These are phyloP conservation scores for Gaultheria prostrata DNA, from an alignment of 148 eudicot species.

Conservation along the genomic window DNA sequence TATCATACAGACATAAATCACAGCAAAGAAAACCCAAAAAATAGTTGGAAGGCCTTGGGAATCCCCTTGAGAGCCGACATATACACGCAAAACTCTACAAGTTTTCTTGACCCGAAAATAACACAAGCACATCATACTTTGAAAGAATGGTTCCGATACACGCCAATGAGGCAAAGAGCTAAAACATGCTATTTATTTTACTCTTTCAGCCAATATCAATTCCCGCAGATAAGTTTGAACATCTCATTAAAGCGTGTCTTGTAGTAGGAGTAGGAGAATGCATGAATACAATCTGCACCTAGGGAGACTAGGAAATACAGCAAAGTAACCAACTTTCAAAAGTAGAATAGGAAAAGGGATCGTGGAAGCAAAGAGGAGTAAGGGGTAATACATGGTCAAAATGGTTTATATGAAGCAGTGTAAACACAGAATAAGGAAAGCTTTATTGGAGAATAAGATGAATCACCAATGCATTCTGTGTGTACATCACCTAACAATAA, in stretches of 20 bases:
- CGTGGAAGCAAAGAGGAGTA: not conserved
- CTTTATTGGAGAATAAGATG: slow-evolving; percentile 4
- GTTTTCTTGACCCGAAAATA: not conserved
- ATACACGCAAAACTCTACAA: not conserved
- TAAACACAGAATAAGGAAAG: not conserved
- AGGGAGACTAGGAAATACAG: not conserved
- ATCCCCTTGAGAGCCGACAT: not conserved
- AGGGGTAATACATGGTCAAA: not conserved
- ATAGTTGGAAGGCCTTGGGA: not conserved
- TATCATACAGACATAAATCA: not conserved
- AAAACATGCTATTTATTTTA: not conserved
- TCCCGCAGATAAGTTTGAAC: not conserved
- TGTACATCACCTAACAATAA: not conserved
- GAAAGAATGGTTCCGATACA: not conserved
- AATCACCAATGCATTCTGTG: not conserved
- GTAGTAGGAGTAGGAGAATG: not conserved
- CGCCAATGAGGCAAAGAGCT: not conserved
- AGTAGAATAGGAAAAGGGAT: not conserved
- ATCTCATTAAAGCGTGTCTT: not conserved
- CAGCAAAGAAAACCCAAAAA: not conserved
- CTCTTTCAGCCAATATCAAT: not conserved
- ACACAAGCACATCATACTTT: not conserved
- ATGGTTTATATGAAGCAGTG: slow-evolving; percentile 3
- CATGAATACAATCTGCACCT: not conserved
- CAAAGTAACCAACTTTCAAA: not conserved